These are phyloP conservation scores for Coniochaeta sp. DNA, from an alignment of 2,329 filamentous ascomycete species.

Conservation along the genomic window DNA sequence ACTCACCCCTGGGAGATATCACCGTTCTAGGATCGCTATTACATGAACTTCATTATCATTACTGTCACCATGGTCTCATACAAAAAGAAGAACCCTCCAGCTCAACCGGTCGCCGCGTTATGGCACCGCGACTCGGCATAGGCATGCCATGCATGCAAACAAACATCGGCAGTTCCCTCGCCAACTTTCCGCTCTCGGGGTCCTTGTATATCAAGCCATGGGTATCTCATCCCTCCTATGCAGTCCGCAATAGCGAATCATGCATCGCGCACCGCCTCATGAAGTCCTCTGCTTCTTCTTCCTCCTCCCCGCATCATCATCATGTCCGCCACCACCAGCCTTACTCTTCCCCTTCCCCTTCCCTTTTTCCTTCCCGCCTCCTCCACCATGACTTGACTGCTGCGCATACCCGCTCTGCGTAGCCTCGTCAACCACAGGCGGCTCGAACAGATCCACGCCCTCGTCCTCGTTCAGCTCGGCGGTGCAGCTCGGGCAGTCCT, in stretches of 20 bases:
- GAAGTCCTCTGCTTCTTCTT: neutral
- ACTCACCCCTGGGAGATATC: too few relatives aligned
- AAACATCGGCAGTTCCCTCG: neutral
- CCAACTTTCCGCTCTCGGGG: neutral
- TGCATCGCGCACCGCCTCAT: neutral
- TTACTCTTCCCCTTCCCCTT: slow-evolving; percentile 1
- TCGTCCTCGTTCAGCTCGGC: slow-evolving; percentile 35
- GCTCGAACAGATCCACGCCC: slow-evolving; percentile 13
- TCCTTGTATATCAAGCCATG: neutral
- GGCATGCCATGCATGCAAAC: neutral
- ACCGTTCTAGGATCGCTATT: too few relatives aligned
- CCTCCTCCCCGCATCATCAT: neutral
- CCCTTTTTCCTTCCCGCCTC: too few relatives aligned
- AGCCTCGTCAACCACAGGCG: neutral
- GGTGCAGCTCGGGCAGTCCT: slow-evolving; percentile 37
- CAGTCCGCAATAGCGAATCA: neutral
- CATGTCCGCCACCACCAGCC: neutral
- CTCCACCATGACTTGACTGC: neutral
- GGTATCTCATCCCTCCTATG: neutral
- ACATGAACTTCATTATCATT: neutral
- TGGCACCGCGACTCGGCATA: too few relatives aligned
- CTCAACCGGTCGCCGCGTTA: neutral
- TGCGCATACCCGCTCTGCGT: neutral
- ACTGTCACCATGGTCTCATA: neutral
- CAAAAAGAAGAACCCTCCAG: neutral